These are phyloP conservation scores for Aspergillus bertholletiae DNA, from an alignment of 495 filamentous ascomycete species.

Conservation along the genomic window DNA sequence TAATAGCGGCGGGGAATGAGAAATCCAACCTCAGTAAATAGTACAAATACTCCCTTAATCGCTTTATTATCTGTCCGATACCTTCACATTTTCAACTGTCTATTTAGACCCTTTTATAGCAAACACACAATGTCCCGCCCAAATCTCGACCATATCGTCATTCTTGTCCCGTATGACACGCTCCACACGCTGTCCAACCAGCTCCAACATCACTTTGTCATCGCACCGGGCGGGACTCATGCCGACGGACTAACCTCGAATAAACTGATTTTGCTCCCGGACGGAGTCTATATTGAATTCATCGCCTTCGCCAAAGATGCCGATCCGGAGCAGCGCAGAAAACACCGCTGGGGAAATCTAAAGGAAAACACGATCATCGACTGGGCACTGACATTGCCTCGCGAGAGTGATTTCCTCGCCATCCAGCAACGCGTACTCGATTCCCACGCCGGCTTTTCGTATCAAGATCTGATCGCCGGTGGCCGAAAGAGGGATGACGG, in stretches of 20 bases:
- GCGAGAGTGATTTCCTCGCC: slow-evolving; percentile 10
- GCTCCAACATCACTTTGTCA: slow-evolving; percentile 6
- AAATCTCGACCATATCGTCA: slow-evolving; percentile 20
- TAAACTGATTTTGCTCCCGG: slow-evolving; percentile 15
- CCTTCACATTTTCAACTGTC: too few species aligned
- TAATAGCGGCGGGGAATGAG: too few species aligned
- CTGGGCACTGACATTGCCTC: slow-evolving; percentile 22
- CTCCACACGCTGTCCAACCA: neutral
- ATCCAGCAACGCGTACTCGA: slow-evolving; percentile 6
- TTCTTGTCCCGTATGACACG: slow-evolving; percentile 15
- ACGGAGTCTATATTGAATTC: slow-evolving; percentile 17
- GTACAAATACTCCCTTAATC: too few species aligned
- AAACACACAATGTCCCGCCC: too few species aligned
- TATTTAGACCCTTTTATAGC: too few species aligned
- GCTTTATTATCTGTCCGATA: too few species aligned
- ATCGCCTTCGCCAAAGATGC: slow-evolving; percentile 16
- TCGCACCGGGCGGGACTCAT: slow-evolving; percentile 17
- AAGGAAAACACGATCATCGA: slow-evolving; percentile 19
- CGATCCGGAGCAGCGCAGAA: slow-evolving; percentile 12
- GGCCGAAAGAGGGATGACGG: slow-evolving; percentile 15
- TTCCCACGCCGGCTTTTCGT: neutral
- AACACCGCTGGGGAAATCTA: slow-evolving; percentile 21
- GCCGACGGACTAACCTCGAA: slow-evolving; percentile 18
- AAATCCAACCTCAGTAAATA: too few species aligned
- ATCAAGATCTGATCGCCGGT: slow-evolving; percentile 6